These are phyloP conservation scores for Aspergillus haitiensis DNA, from an alignment of 495 filamentous ascomycete genomes.

Conservation along the genomic window DNA sequence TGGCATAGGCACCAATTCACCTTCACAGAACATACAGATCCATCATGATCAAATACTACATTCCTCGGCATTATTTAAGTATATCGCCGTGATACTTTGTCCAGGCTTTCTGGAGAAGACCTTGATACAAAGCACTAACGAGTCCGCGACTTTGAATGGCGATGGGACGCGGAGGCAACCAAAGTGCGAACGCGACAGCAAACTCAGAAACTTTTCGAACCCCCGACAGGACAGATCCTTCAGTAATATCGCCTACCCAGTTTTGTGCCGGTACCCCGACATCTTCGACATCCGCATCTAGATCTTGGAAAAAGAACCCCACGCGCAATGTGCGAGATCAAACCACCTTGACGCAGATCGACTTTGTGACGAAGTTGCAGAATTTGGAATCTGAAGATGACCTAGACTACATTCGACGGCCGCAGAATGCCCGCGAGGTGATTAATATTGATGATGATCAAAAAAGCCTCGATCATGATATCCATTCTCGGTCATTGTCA, in stretches of 20 bases:
- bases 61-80: slow-evolving; percentile 17
- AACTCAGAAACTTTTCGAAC: slow-evolving; percentile 29
- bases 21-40: neutral
- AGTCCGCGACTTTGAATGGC: slow-evolving; percentile 23
- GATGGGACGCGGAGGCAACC: slow-evolving; percentile 35
- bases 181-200: slow-evolving; percentile 23
- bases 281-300: slow-evolving; percentile 25
- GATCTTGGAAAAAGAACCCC: slow-evolving; percentile 26
- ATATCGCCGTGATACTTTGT: slow-evolving; percentile 13
- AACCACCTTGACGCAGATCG: slow-evolving; percentile 47
- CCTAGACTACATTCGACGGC: slow-evolving; percentile 31
- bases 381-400: slow-evolving; percentile 32
- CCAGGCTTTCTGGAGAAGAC: neutral
- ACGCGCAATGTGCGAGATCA: slow-evolving; percentile 29
- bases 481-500: slow-evolving; percentile 26
- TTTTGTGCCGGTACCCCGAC: slow-evolving; percentile 22
- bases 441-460: slow-evolving; percentile 33
- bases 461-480: slow-evolving; percentile 22
- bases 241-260: slow-evolving; percentile 17
- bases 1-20: neutral
- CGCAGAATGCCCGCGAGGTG: slow-evolving; percentile 19
- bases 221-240: slow-evolving; percentile 25
- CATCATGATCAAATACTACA: slow-evolving; percentile 12
- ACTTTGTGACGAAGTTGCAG: slow-evolving; percentile 37
- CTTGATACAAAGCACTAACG: neutral